Evolutionary conservation across 2,329 filamentous ascomycete species (phyloP).

Genomic region (Colletotrichum sp.): DNA sequence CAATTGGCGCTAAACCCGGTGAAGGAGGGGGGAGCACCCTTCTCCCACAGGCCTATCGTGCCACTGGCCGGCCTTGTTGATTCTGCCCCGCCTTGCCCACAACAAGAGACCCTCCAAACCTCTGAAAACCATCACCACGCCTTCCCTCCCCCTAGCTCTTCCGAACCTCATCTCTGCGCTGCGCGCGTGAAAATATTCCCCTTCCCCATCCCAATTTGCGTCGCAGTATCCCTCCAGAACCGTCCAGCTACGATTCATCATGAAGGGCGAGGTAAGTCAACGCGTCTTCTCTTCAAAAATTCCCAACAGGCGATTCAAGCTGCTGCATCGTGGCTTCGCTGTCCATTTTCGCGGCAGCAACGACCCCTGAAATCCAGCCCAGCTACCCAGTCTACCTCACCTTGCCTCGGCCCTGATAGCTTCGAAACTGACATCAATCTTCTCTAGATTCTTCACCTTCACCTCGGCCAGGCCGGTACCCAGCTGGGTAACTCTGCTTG

Average conservation of each 20-base stretch:
- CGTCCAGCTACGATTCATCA: conserved; percentile 38
- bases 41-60: conserved; percentile 16
- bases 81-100: conserved; percentile 32
- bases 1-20: conserved; percentile 15
- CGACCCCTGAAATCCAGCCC: conserved; percentile 6
- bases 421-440: background rate
- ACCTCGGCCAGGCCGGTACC: conserved; percentile 72
- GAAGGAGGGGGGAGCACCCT: conserved; percentile 10
- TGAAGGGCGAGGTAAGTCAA: conserved; percentile 62
- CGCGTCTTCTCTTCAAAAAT: background rate
- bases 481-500: conserved; percentile 79
- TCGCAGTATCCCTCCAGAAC: conserved; percentile 24
- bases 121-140: conserved; percentile 38
- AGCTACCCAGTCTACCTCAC: background rate
- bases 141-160: conserved; percentile 30
- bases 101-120: conserved; percentile 29
- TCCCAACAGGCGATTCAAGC: background rate
- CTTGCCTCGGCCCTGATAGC: background rate
- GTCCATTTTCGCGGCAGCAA: conserved; percentile 2
- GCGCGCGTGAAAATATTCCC: conserved; percentile 36
- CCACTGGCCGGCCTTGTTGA: conserved; percentile 23
- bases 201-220: conserved; percentile 22
- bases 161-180: conserved; percentile 33
- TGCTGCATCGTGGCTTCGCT: conserved; percentile 5
- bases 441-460: conserved; percentile 65